Conservation (phyloP, 2,329 filamentous ascomycete genomes). For the Podosphaera fusca region DNA sequence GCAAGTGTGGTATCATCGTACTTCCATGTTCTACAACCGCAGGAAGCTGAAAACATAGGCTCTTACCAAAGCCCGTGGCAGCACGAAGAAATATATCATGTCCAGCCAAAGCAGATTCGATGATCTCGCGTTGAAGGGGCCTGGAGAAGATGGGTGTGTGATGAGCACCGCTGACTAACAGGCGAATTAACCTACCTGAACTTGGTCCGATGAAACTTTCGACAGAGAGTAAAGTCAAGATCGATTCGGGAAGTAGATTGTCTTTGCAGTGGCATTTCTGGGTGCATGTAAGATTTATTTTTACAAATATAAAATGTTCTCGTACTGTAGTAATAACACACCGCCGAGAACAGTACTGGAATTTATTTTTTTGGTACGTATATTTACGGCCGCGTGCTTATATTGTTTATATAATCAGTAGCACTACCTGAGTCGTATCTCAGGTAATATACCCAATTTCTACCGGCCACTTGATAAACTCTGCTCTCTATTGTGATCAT, state of each 20-base stretch:
- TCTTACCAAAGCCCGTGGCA: conserved; percentile 78
- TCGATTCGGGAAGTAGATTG: conserved; percentile 31
- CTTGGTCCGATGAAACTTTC: conserved; percentile 48
- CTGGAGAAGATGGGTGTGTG: conserved; percentile 20
- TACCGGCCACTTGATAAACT: too few relatives aligned
- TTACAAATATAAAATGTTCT: too few relatives aligned
- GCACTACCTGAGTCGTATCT: too few relatives aligned
- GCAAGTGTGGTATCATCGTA: conserved; percentile 16
- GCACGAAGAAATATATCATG: conserved; percentile 89
- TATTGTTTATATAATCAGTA: too few relatives aligned
- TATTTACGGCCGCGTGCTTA: too few relatives aligned
- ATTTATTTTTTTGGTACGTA: too few relatives aligned
- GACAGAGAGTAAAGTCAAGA: conserved; percentile 49
- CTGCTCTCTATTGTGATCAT: too few relatives aligned
- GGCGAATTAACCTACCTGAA: conserved; percentile 33
- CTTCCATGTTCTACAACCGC: conserved; percentile 72
- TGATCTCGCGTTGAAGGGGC: conserved; percentile 70
- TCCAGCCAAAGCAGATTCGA: conserved; percentile 54
- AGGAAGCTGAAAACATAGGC: conserved; percentile 76
- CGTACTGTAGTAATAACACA: too few relatives aligned
- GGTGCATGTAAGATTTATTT: too few relatives aligned
- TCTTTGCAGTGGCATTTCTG: conserved; percentile 12
- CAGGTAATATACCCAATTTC: too few relatives aligned
- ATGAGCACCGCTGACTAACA: neutral
- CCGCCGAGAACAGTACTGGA: too few relatives aligned